Evolutionary conservation across 768 basidiomycete genomes (phyloP), one percentile per base, ranked within the genome.

Genomic region (Lactifluus pinguis): DNA sequence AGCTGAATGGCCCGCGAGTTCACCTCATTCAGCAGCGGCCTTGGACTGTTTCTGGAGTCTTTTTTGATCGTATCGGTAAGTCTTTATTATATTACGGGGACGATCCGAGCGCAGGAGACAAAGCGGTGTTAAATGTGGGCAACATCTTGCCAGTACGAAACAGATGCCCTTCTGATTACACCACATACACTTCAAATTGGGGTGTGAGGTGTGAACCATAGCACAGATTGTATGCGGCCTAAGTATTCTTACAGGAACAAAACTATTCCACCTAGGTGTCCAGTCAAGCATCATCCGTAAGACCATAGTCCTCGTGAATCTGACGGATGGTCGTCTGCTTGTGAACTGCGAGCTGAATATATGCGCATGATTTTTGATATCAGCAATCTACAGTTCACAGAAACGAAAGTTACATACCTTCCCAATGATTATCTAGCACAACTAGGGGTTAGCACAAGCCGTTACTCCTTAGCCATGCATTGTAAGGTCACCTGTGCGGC

Each of bases 281-380:
- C 1, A 25, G 21, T 62, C 56, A 88, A 64, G 89, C 87, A 6
- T 78, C 76, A 58, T 77, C 77, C 17, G 76, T 76, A 45, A 92
- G 76, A 5, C 79, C 87, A 65, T 84, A 80, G 41, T 92, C 88
- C 52, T 82, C 76, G 67, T 92, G 89, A 19, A 91, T 80, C 70
- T 89, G 82, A 54, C 83, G 76, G 49, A 92, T 77, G 0, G 90
- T 92, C 3, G 80, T 83, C 64, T 84, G 80, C 60, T 81, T 83
- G 61, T 85, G 73, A 5, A 79, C 70, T 4, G 91, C 90, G n/a
- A 92, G 80, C 91, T 92, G 64, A 10, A 45, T 30, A 58, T 41
- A 65, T 51, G 49, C 58, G 65, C 60, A 34, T 68, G 38, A 19
- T 39, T n/a, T 25, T n/a, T 34, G 32, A 21, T 11, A 2, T 50